Conservation (phyloP, 2,329 filamentous ascomycete genomes). For the Fusarium torulosum region DNA sequence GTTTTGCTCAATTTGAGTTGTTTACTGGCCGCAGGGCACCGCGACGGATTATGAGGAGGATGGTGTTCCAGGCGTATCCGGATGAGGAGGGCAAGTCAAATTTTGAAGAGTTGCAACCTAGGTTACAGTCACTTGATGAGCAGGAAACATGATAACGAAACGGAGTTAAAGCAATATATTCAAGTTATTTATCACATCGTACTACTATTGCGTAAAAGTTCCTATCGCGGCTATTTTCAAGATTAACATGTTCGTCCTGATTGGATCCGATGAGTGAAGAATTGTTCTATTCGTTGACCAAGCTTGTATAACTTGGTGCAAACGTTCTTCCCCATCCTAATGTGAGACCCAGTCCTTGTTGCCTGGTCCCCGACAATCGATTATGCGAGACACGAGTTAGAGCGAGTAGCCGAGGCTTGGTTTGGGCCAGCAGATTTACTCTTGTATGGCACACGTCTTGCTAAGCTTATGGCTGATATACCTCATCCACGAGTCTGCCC, state of each 20-base stretch:
- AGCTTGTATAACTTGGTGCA: too few species aligned
- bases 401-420: background rate
- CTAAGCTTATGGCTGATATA: background rate
- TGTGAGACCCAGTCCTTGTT: background rate
- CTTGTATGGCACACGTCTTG: background rate
- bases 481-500: background rate
- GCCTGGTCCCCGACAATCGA: background rate
- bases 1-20: conserved; percentile 84
- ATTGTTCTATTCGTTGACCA: too few species aligned
- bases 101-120: conserved; percentile 55
- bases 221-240: background rate
- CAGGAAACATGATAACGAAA: conserved; percentile 43
- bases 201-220: background rate
- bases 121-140: conserved; percentile 47
- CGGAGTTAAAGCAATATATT: conserved; percentile 1
- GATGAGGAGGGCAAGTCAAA: conserved; percentile 57
- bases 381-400: background rate
- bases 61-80: conserved; percentile 65
- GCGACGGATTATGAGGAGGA: conserved; percentile 76
- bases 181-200: background rate
- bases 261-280: background rate
- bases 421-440: background rate
- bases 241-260: background rate
- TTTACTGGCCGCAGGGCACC: conserved; percentile 72
- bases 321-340: too few species aligned